Evolutionary conservation across 75 land plant species (phyloP), one percentile per base, ranked within the genome.

Genomic region (Pinus albicaulis): DNA sequence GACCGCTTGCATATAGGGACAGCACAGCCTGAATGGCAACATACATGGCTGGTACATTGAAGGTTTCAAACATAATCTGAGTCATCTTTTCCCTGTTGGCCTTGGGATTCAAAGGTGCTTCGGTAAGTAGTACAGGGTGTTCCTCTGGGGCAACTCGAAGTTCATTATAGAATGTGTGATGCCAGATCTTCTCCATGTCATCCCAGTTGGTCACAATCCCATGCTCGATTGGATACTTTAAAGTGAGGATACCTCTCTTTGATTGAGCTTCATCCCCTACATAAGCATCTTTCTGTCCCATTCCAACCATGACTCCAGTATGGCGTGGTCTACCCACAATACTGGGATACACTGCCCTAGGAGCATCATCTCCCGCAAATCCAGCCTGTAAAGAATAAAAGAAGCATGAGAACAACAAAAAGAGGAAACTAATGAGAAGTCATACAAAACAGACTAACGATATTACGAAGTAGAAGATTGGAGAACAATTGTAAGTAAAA

Each of bases 121-220:
- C 93, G 28, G 93, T 91, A 52, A 89, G 87, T 55, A 87, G 91
- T 76, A 89, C 70, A n/a, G 88, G 90, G 44, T 89, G 87, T 59
- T 89, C 90, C 62, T 89, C 90, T 22, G 88, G 88, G 70, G 86
- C 86, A 7, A 84, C 89, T 52, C 89, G 89, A 34, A 89, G 86
- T 62, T 91, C 93, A 82, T 89, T 89, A 74, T 91, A 91, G 73
- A 91, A 91, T 7, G 94, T 92, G 64, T 92, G 94, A 80, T 92
- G 92, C 95, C 95, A 92, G 20, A 92, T 92, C 76, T 92, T 92
- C 80, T 92, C 95, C 95, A 92, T 92, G 72, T 90, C 95, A 85
- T 92, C 95, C 95, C 95, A 92, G 74, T 92, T 90, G 70, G 80
- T 90, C 38, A 90, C 87, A 83, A 90, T 87, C 25, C 87, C 90